Conservation (phyloP, 2,329 filamentous ascomycete species). For the Aplosporella prunicola region DNA sequence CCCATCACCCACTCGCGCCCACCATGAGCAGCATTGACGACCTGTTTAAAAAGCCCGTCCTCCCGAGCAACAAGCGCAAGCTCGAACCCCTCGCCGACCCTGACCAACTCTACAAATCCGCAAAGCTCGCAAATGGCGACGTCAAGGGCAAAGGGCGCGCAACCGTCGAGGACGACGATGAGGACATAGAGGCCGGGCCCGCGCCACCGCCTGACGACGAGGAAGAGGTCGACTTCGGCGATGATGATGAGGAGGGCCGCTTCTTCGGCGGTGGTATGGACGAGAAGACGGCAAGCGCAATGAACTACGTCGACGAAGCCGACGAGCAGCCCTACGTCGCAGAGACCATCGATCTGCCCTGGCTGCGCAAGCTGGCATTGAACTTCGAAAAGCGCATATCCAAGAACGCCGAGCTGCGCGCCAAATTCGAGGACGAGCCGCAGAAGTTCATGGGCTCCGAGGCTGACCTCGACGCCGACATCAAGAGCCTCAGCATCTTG, state of each 20-base stretch:
- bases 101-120: constrained; percentile 51
- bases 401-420: constrained; percentile 81
- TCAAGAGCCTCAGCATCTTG: constrained; percentile 78
- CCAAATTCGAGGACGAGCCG: constrained; percentile 72
- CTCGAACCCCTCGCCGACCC: constrained; percentile 47
- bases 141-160: constrained; percentile 39
- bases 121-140: constrained; percentile 45
- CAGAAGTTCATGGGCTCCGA: constrained; percentile 76
- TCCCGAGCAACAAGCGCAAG: constrained; percentile 47
- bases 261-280: constrained; percentile 94
- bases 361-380: constrained; percentile 72
- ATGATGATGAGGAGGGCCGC: constrained; percentile 80
- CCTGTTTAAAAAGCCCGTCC: constrained; percentile 50
- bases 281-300: constrained; percentile 49
- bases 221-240: constrained; percentile 44
- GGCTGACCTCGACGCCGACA: constrained; percentile 79
- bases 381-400: constrained; percentile 85
- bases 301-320: constrained; percentile 76
- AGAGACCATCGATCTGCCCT: constrained; percentile 73
- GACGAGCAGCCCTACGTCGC: constrained; percentile 46
- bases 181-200: constrained; percentile 41
- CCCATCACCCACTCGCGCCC: not conserved
- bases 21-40: constrained; percentile 53
- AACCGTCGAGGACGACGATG: constrained; percentile 40
- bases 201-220: constrained; percentile 48